Percentiles rank a stretch among this genome's conserved stretches.
These are phyloP conservation scores for Chaetomium olivaceum DNA, from an alignment of 2,329 filamentous ascomycete species.

Conservation along the genomic window DNA sequence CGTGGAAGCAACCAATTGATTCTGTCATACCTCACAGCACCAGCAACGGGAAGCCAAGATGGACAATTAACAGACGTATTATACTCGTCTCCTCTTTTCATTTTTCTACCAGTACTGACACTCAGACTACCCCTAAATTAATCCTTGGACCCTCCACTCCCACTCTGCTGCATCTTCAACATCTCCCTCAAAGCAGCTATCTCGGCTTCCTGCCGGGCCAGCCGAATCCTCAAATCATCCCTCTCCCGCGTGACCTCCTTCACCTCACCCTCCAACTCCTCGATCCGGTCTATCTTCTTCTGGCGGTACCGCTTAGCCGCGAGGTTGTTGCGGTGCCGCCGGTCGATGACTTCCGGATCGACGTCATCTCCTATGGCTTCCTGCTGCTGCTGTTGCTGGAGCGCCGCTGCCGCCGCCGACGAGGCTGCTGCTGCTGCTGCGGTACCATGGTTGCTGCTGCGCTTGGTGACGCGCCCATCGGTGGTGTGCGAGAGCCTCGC, in stretches of 20 bases:
- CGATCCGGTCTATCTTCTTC: slow-evolving; percentile 61
- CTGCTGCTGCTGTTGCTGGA: background rate
- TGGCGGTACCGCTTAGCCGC: slow-evolving; percentile 65
- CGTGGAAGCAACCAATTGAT: too few relatives aligned
- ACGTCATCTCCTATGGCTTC: slow-evolving; percentile 15
- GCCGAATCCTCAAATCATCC: slow-evolving; percentile 56
- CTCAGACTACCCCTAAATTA: background rate
- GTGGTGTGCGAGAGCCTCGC: slow-evolving; percentile 10
- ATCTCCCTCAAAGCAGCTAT: slow-evolving; percentile 55
- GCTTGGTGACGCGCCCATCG: slow-evolving; percentile 27
- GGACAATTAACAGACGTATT: background rate
- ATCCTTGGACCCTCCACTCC: slow-evolving; percentile 6
- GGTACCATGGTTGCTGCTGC: background rate
- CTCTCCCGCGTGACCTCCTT: slow-evolving; percentile 54
- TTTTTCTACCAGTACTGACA: background rate
- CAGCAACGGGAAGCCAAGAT: background rate
- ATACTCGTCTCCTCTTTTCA: background rate
- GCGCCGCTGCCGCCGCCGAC: background rate
- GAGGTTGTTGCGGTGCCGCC: slow-evolving; percentile 62
- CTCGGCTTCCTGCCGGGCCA: slow-evolving; percentile 61
- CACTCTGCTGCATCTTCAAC: slow-evolving; percentile 32
- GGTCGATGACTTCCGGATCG: slow-evolving; percentile 39
- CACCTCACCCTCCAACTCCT: slow-evolving; percentile 55
- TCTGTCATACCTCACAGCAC: background rate
- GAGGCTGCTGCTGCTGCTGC: background rate